Percentiles rank a stretch among this genome's conserved stretches.
Evolutionary conservation across 495 filamentous ascomycete genomes (phyloP).

Genomic region (Filosporella fistucella): DNA sequence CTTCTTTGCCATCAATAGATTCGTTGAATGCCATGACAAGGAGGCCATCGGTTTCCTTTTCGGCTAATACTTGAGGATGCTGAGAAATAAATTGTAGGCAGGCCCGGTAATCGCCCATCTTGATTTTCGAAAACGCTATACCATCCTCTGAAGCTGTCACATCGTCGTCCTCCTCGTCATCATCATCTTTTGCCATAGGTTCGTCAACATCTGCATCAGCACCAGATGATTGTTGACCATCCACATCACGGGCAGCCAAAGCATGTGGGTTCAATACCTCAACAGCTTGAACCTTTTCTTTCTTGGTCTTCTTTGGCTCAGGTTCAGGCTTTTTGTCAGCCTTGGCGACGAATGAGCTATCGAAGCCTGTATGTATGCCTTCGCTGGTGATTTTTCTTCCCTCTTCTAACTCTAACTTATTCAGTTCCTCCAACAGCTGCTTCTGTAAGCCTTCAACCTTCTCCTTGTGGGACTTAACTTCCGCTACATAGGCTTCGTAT

Average conservation of each 20-base stretch:
- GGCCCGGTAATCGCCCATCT: constrained; percentile 65
- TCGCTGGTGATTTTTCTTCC: constrained; percentile 91
- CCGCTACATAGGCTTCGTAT: constrained; percentile 67
- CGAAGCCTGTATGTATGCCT: constrained; percentile 84
- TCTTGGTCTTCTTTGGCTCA: constrained; percentile 37
- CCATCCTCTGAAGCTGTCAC: constrained; percentile 73
- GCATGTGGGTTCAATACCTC: constrained; percentile 77
- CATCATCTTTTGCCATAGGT: constrained; percentile 36
- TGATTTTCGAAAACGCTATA: constrained; percentile 74
- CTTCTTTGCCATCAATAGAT: constrained; percentile 68
- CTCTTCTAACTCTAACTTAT: constrained; percentile 82
- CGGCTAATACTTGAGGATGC: constrained; percentile 72
- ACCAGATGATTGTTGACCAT: constrained; percentile 42
- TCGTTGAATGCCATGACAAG: constrained; percentile 87
- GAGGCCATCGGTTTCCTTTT: constrained; percentile 88
- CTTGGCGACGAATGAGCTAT: constrained; percentile 73
- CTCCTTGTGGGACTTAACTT: constrained; percentile 66
- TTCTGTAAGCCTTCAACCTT: constrained; percentile 77
- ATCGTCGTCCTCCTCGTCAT: constrained; percentile 63
- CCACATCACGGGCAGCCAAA: constrained; percentile 11
- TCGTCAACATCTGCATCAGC: constrained; percentile 58
- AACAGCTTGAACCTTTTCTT: constrained; percentile 44
- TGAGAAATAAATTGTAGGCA: constrained; percentile 68
- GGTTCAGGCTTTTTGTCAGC: constrained; percentile 29
- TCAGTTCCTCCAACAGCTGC: constrained; percentile 67